A percentile compares a stretch with the other conserved stretches of the same genome.
phyloP scores from a whole-genome alignment of 257 asterid species.

The Solanum ossicruentum region DNA sequence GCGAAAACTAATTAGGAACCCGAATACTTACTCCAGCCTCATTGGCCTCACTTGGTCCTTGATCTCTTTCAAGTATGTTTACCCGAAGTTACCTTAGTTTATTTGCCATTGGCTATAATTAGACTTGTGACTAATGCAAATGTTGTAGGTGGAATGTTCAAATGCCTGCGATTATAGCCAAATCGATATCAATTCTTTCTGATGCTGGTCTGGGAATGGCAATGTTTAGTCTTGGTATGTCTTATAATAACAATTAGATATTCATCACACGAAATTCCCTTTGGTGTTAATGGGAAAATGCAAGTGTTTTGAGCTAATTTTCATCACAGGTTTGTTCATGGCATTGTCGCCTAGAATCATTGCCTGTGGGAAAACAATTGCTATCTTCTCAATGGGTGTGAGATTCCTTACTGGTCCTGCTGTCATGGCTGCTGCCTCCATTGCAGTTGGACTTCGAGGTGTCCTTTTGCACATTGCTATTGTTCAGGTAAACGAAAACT shows the following conservation, averaged over 20 bases:
- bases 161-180: constrained; percentile 35
- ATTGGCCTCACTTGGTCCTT: constrained; percentile 33
- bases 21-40: constrained; percentile 37
- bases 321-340: constrained; percentile 30
- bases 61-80: constrained; percentile 21
- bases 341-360: constrained; percentile 35
- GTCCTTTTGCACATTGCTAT: constrained; percentile 25
- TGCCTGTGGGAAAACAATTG: constrained; percentile 34
- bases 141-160: constrained; percentile 26
- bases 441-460: constrained; percentile 28
- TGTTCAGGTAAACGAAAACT: constrained; percentile 15
- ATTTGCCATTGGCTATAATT: not conserved
- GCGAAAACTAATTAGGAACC: constrained; percentile 34
- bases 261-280: not conserved
- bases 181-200: constrained; percentile 29
- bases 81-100: not conserved
- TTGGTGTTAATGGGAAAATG: not conserved
- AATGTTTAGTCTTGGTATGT: constrained; percentile 42
- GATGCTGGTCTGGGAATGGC: constrained; percentile 52
- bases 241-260: not conserved
- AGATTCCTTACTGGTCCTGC: constrained; percentile 37
- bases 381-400: constrained; percentile 28
- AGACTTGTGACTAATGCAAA: not conserved
- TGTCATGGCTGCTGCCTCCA: constrained; percentile 40
- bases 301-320: not conserved